These are phyloP conservation scores for Dianthus caryophyllus DNA, from an alignment of 148 eudicot genomes.

Conservation along the genomic window DNA sequence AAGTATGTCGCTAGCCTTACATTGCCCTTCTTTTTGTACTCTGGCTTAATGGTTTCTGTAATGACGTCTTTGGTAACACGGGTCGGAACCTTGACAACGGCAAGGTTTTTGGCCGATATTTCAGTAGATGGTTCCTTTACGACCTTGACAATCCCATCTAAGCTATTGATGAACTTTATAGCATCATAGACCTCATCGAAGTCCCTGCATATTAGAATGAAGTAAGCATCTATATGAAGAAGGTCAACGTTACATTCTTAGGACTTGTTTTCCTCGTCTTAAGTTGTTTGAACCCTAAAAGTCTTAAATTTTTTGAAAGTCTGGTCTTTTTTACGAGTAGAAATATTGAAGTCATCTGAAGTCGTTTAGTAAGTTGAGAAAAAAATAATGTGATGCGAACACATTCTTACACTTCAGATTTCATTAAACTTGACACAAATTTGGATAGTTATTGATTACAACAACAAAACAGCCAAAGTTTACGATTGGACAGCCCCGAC, in stretches of 20 bases:
- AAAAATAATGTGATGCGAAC: background rate
- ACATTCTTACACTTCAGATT: background rate
- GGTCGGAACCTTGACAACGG: constrained; percentile 79
- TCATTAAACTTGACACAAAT: background rate
- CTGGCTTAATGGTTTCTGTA: constrained; percentile 53
- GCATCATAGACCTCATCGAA: constrained; percentile 80
- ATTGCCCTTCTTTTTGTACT: constrained; percentile 64
- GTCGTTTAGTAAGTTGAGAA: too few species aligned
- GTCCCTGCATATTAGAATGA: constrained; percentile 44
- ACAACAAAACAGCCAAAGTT: background rate
- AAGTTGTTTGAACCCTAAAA: too few species aligned
- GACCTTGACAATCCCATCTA: constrained; percentile 84
- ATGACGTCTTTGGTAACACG: constrained; percentile 72
- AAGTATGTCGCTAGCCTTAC: constrained; percentile 84
- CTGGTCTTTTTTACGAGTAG: too few species aligned
- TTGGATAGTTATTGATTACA: background rate
- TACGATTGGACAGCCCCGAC: background rate
- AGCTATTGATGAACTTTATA: constrained; percentile 59
- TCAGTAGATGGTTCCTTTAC: constrained; percentile 51
- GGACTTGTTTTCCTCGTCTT: too few species aligned
- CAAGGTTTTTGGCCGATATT: constrained; percentile 54
- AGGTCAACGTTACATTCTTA: too few species aligned
- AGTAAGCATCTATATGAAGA: background rate
- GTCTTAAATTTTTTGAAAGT: too few species aligned
- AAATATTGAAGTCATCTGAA: too few species aligned